Evolutionary conservation across 2,329 filamentous ascomycete species (phyloP).

Genomic region (Diaporthe longicolla): DNA sequence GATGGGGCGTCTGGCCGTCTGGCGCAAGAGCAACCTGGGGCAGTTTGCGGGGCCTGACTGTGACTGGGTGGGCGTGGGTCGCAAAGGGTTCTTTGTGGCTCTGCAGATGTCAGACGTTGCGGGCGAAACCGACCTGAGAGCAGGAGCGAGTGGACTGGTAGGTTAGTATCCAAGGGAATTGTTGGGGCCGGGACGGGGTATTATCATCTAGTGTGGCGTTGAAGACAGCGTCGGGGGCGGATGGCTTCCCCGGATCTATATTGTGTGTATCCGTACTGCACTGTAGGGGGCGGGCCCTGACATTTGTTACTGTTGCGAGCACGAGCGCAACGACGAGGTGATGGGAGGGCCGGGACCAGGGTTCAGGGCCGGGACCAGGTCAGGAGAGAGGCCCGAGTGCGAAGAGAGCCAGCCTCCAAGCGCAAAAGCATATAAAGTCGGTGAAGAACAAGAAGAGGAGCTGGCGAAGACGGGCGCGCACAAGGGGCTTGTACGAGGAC

Average conservation of each 20-base stretch:
- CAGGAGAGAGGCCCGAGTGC: constrained; percentile 8
- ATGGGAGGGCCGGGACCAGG: constrained; percentile 10
- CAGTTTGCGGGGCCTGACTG: too few species aligned
- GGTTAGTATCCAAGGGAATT: background rate
- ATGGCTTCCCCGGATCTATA: constrained; percentile 17
- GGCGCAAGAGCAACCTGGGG: too few species aligned
- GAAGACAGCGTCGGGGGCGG: constrained; percentile 8
- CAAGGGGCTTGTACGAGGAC: background rate
- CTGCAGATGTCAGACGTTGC: background rate
- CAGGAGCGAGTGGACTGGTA: background rate
- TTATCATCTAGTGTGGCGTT: constrained; percentile 19
- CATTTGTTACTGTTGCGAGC: background rate
- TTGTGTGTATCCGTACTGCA: background rate
- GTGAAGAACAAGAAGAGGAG: constrained; percentile 6
- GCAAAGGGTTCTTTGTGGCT: background rate
- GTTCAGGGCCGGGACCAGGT: constrained; percentile 8
- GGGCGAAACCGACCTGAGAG: background rate
- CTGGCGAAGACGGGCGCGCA: background rate
- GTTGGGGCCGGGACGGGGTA: constrained; percentile 5
- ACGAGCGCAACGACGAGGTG: background rate
- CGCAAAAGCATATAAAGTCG: constrained; percentile 35
- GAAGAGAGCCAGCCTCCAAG: constrained; percentile 29
- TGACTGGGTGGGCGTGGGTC: constrained; percentile 10
- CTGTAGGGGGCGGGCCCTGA: background rate
- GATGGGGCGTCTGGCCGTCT: background rate